Base-by-base conservation (phyloP, 192 early-diverging fungal genomes). In the Umbelopsis vinacea region DNA sequence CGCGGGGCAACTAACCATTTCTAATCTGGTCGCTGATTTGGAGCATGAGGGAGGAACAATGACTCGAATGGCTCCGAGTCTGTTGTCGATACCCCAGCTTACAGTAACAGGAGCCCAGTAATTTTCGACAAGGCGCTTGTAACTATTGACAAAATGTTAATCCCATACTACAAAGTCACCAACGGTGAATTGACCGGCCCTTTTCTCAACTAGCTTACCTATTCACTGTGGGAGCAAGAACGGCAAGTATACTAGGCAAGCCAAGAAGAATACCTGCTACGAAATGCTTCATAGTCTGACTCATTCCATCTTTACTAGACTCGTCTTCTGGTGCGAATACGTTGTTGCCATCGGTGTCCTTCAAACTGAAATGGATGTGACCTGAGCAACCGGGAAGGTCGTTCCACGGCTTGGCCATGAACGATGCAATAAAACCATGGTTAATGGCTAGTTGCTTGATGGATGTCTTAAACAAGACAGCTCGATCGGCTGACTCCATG, bases 61-160 rank as follows among this genome's bases (percentile, higher is more conserved):
- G 54, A 93, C 76, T 22, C 93, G 90, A 55, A 95, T 83, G 19
- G 93, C 88, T 1, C 90, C 78, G 2, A 83, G 84, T 35, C 93
- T 83, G 63, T 89, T 89, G 66, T 94, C 92, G 46, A 92, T 81
- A 23, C 93, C 92, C 86, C 93, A 95, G 1, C 90, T 91, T 46
- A 92, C 87, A 9, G 88, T 93, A 2, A 93, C 82, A 1, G 93
- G 93, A 23, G 93, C 93, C 93, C 93, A 95, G 71, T 88, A 93
- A 76, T 91, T 92, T 78, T 90, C 91, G 15, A 91, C 90, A 22
- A 95, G 74, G 33, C 93, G 88, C 73, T 95, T 95, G 79, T 95
- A 94, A 67, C 85, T 88, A 40, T 0, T 10, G 2, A 63, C 10
- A 53, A 6, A 14, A 17, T 29, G 38, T 21, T 73, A 23, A 15